These are phyloP conservation scores for Alternaria solani DNA, from an alignment of 2,329 filamentous ascomycete species.

Conservation along the genomic window DNA sequence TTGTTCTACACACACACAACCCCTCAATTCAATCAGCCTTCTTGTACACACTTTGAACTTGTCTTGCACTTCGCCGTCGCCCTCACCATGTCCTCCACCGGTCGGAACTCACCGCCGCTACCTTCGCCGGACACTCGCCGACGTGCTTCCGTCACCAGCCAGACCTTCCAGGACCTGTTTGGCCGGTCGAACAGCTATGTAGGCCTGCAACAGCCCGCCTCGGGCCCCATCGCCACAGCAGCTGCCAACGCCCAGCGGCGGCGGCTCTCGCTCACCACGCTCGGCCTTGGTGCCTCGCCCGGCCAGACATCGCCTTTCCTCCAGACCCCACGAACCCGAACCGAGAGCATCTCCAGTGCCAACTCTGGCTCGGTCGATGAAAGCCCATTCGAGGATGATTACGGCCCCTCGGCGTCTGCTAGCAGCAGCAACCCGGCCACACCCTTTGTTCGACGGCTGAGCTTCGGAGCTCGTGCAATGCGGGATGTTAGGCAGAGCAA, in stretches of 20 bases:
- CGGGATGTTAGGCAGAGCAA: slow-evolving; percentile 70
- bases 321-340: slow-evolving; percentile 49
- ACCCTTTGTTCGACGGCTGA: slow-evolving; percentile 84
- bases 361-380: slow-evolving; percentile 59
- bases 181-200: slow-evolving; percentile 48
- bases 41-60: slow-evolving; percentile 16
- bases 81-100: slow-evolving; percentile 48
- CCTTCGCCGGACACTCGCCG: slow-evolving; percentile 50
- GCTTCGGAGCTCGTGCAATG: slow-evolving; percentile 84
- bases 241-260: slow-evolving; percentile 60
- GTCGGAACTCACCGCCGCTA: slow-evolving; percentile 52
- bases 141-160: slow-evolving; percentile 58
- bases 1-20: slow-evolving; percentile 1
- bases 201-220: slow-evolving; percentile 45
- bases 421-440: slow-evolving; percentile 69
- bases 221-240: slow-evolving; percentile 58
- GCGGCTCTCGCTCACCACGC: slow-evolving; percentile 59
- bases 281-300: slow-evolving; percentile 57
- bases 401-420: slow-evolving; percentile 61
- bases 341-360: slow-evolving; percentile 58
- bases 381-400: slow-evolving; percentile 64
- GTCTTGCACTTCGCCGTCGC: not conserved
- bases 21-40: slow-evolving; percentile 1
- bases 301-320: slow-evolving; percentile 55
- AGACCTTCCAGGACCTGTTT: slow-evolving; percentile 60